Evolutionary conservation across 306 rosid genomes (phyloP).

Genomic region (Begonia fuchsioides): DNA sequence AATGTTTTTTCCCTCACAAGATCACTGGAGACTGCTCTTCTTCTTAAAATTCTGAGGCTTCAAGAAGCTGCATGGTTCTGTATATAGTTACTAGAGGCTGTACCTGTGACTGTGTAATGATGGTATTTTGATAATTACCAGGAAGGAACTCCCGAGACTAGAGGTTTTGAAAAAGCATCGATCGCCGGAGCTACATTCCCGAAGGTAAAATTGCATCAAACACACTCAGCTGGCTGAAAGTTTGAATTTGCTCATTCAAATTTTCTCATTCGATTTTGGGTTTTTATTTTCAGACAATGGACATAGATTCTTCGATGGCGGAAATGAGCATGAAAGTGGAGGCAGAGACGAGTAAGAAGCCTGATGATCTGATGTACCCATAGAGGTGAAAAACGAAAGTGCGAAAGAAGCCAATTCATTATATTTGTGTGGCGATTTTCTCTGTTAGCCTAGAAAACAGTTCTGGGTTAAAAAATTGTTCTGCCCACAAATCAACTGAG

Average conservation of each 20-base stretch:
- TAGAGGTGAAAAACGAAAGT: background rate
- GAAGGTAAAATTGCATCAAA: slow-evolving; percentile 33
- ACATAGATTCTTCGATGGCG: slow-evolving; percentile 30
- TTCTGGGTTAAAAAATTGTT: too few species aligned
- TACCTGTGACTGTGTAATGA: too few species aligned
- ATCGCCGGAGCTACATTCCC: slow-evolving; percentile 30
- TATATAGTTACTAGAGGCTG: too few species aligned
- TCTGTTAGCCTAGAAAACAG: too few species aligned
- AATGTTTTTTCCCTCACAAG: too few species aligned
- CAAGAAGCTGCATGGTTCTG: too few species aligned
- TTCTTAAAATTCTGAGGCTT: too few species aligned
- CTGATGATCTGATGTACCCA: slow-evolving; percentile 28
- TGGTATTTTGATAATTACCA: slow-evolving; percentile 7
- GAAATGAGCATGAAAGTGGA: slow-evolving; percentile 48
- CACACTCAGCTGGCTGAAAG: slow-evolving; percentile 1
- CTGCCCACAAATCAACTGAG: too few species aligned
- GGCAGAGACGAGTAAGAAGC: slow-evolving; percentile 36
- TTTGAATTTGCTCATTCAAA: background rate
- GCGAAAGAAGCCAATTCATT: background rate
- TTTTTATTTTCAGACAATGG: slow-evolving; percentile 36
- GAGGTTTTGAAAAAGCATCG: slow-evolving; percentile 23
- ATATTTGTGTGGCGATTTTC: background rate
- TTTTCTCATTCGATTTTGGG: too few species aligned
- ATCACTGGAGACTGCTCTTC: too few species aligned
- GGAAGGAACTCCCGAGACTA: slow-evolving; percentile 37